A percentile compares a stretch with the other conserved stretches of the same genome.
These are phyloP conservation scores for Dryas drummondii DNA, from an alignment of 306 rosid genomes.

Conservation along the genomic window DNA sequence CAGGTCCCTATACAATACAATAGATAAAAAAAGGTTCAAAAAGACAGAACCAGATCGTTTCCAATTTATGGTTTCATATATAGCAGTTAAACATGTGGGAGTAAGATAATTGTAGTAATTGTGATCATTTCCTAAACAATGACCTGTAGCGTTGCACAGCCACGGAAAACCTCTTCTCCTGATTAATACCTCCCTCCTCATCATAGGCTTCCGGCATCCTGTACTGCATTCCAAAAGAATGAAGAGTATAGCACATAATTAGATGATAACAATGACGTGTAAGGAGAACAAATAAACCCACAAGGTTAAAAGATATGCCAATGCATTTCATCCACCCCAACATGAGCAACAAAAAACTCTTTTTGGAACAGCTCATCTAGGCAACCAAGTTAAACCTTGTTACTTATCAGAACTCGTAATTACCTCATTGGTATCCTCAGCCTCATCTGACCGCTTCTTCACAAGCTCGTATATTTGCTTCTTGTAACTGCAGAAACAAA, in stretches of 20 bases:
- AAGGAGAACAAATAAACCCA: background rate
- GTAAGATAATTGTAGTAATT: slow-evolving; percentile 1
- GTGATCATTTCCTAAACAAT: slow-evolving; percentile 24
- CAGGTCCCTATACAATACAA: slow-evolving; percentile 45
- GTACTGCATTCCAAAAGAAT: slow-evolving; percentile 58
- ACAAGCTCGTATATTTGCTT: slow-evolving; percentile 74
- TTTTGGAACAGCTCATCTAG: background rate
- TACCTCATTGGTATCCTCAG: slow-evolving; percentile 71
- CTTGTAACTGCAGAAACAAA: slow-evolving; percentile 55
- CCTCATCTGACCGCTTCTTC: slow-evolving; percentile 75
- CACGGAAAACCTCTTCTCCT: slow-evolving; percentile 87
- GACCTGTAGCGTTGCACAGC: slow-evolving; percentile 68
- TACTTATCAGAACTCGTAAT: slow-evolving; percentile 22
- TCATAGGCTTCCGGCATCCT: slow-evolving; percentile 97
- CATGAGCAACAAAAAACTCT: background rate
- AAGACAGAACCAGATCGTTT: slow-evolving; percentile 14
- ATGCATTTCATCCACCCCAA: background rate
- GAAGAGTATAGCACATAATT: slow-evolving; percentile 24
- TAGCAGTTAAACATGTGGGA: background rate
- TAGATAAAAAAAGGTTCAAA: slow-evolving; percentile 11
- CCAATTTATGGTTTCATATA: slow-evolving; percentile 6
- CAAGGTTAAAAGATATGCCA: background rate
- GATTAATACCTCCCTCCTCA: slow-evolving; percentile 74
- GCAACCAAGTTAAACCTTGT: background rate
- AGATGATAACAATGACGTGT: slow-evolving; percentile 11